A percentile compares a stretch with the other conserved stretches of the same genome.
These are phyloP conservation scores for Seiridium cupressi DNA, from an alignment of 2,329 filamentous ascomycete species.

Conservation along the genomic window DNA sequence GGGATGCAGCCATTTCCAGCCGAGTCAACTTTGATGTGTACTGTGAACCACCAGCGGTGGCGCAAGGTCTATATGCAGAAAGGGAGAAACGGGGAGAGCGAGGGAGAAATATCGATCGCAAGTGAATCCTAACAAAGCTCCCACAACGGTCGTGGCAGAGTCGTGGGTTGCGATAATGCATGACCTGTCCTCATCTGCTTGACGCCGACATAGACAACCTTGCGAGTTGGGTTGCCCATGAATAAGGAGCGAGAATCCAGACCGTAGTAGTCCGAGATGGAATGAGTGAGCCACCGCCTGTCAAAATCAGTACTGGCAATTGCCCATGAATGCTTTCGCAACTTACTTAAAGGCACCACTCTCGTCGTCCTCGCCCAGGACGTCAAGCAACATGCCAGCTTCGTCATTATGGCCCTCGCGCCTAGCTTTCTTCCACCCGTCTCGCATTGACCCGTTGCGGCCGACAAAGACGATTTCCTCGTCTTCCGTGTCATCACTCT, in stretches of 20 bases:
- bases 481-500: constrained; percentile 28
- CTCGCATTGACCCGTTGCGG: constrained; percentile 58
- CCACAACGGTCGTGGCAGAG: constrained; percentile 63
- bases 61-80: no score
- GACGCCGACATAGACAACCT: constrained; percentile 81
- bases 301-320: constrained; percentile 11
- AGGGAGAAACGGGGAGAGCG: no score
- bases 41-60: background rate
- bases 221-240: constrained; percentile 65
- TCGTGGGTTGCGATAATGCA: constrained; percentile 22
- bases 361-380: constrained; percentile 66
- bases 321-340: background rate
- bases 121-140: constrained; percentile 46
- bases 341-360: constrained; percentile 79
- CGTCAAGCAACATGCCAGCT: constrained; percentile 75
- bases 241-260: constrained; percentile 80
- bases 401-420: constrained; percentile 58
- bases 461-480: constrained; percentile 88
- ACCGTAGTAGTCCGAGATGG: constrained; percentile 89
- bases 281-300: constrained; percentile 89
- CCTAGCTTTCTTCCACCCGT: constrained; percentile 46
- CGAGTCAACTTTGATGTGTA: background rate
- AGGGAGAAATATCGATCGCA: no score
- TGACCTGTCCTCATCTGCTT: constrained; percentile 41
- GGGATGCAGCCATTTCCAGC: background rate